Conservation (phyloP, 1,139 yeast species). For the Geotrichum cucujoidarum region DNA sequence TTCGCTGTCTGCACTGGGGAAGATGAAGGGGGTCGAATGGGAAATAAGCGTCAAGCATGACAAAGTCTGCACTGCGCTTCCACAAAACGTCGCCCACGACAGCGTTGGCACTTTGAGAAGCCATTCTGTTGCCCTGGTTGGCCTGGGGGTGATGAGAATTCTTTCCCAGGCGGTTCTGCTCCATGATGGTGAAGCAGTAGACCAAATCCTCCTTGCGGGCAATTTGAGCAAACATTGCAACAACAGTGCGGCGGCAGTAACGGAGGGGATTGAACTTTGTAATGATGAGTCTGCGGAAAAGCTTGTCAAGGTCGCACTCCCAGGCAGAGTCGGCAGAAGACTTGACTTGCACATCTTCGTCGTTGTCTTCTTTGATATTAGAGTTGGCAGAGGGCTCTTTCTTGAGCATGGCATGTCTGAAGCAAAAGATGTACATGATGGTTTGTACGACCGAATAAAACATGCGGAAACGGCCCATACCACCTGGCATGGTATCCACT, state of each 20-base stretch:
- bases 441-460: slow-evolving; percentile 95
- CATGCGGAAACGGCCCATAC: slow-evolving; percentile 60
- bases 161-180: slow-evolving; percentile 71
- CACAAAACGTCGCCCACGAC: slow-evolving; percentile 26
- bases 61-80: slow-evolving; percentile 64
- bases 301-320: slow-evolving; percentile 80
- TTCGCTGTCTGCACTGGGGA: slow-evolving; percentile 52
- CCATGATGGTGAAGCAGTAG: slow-evolving; percentile 89
- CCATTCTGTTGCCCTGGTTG: slow-evolving; percentile 7
- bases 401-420: slow-evolving; percentile 59
- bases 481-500: slow-evolving; percentile 48
- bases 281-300: slow-evolving; percentile 79
- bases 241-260: slow-evolving; percentile 91
- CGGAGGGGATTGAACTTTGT: slow-evolving; percentile 91
- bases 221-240: slow-evolving; percentile 85
- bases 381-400: slow-evolving; percentile 1
- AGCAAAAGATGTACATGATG: slow-evolving; percentile 83
- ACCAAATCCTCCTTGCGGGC: slow-evolving; percentile 88
- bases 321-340: slow-evolving; percentile 42
- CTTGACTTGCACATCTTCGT: slow-evolving; percentile 23
- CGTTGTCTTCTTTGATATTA: slow-evolving; percentile 23
- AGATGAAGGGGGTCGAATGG: slow-evolving; percentile 92
- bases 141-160: slow-evolving; percentile 23
- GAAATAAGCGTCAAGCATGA: slow-evolving; percentile 85
- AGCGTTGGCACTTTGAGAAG: slow-evolving; percentile 14